Evolutionary conservation across 805 yeast genomes (phyloP), one percentile per base, ranked within the genome.

Genomic region (Yarrowia osloensis): DNA sequence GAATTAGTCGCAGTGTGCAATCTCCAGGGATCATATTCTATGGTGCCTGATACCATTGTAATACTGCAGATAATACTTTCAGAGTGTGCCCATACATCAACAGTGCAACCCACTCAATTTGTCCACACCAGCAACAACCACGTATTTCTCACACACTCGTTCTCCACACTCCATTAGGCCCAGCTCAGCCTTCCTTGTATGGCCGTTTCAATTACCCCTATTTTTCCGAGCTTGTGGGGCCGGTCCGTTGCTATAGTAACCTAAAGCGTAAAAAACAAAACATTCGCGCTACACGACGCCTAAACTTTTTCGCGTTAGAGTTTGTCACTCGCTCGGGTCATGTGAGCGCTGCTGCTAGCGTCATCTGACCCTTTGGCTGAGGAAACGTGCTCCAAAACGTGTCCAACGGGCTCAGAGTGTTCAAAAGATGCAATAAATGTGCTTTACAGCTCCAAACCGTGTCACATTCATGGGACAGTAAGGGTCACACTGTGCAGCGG

Each of bases 141-240:
- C 29, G 29, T 28, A 28, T 28, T 5, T 28, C 7, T 11, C 31
- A 28, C 31, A 11, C 7, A 2, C n/a, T n/a, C n/a, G n/a, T n/a
- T n/a, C n/a, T n/a, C n/a, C n/a, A n/a, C n/a, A n/a, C n/a, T n/a
- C n/a, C n/a, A n/a, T n/a, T n/a, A n/a, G n/a, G n/a, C n/a, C n/a
- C n/a, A n/a, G n/a, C n/a, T n/a, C n/a, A n/a, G n/a, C n/a, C n/a
- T n/a, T n/a, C n/a, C 6, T 49, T 12, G 55, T 29, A 31, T 8
- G 22, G 57, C 55, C 55, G 55, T 50, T 50, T 47, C 35, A 19
- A 11, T 54, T 54, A 54, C 61, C 61, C 61, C 61, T 54, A 54
- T 54, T 54, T 50, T 22, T 21, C 15, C 9, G 15, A 2, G 40
- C 40, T 26, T 46, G 31, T 26, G 11, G 7, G 26, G 22, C 7